Conservation (phyloP, 345 rosid species). For the Eucalyptus curtisii region DNA sequence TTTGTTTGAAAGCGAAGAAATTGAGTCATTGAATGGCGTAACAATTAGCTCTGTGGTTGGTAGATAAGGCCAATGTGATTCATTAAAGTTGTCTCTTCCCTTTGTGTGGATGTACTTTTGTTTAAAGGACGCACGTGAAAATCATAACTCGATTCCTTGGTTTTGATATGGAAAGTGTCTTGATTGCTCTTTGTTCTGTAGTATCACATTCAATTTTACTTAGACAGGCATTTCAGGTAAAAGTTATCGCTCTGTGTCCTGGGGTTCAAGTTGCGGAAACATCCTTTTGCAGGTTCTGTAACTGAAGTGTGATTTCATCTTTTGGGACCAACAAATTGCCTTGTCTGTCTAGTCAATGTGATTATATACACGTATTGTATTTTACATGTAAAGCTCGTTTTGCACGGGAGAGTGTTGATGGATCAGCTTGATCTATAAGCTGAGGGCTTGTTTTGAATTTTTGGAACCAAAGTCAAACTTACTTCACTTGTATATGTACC, state of each 20-base stretch:
- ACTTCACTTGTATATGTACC: not conserved
- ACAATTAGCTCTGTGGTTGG: not conserved
- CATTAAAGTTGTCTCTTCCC: not conserved
- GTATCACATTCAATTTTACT: not conserved
- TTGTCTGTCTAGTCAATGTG: not conserved
- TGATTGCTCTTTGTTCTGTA: not conserved
- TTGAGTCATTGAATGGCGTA: not conserved
- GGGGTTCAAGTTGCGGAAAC: not conserved
- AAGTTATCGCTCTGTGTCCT: not conserved
- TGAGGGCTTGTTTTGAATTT: not conserved
- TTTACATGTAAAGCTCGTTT: not conserved
- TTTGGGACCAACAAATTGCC: not conserved
- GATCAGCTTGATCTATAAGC: not conserved
- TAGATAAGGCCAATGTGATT: not conserved
- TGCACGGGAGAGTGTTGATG: not conserved
- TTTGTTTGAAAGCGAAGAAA: not conserved
- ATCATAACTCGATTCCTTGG: not conserved
- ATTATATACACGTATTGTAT: not conserved
- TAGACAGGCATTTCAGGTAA: not conserved
- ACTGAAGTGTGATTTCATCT: not conserved
- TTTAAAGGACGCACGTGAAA: not conserved
- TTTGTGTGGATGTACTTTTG: not conserved
- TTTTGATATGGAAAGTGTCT: not conserved
- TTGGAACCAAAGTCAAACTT: not conserved
- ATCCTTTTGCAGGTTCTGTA: not conserved